Base-by-base conservation (phyloP, 108 stramenopile genomes). In the Cyclotella kingstonii region DNA sequence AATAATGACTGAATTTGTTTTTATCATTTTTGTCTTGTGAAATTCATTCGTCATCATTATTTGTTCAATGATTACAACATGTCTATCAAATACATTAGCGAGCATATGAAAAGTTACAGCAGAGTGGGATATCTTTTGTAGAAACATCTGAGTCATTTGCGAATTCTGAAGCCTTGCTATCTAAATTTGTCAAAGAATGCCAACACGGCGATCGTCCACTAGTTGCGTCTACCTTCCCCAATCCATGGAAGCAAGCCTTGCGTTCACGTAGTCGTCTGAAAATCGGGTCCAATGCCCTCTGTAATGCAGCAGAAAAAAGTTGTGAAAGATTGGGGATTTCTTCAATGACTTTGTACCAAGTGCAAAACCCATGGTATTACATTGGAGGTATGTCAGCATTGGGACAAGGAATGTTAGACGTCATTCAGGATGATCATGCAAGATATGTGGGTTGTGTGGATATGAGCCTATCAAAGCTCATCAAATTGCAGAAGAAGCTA, bases 121-220 rank as follows among this genome's bases (percentile, higher is more conserved):
- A 78, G 40, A 66, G 71, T 19, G 93, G 89, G 7, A 67, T 94
- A 3, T 38, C 74, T 14, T 76, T 94, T 30, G 70, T 90, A 14
- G 91, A 90, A 56, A 88, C 88, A 36, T 84, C 85, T 10, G 81
- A 85, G 43, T 64, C 66, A 5, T 89, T 79, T 53, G 82, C 83
- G 2, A 54, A 54, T 23, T 62, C 68, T 27, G 71, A 79, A 63
- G 47, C 74, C 70, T 21, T 87, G 80, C 21, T 80, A 62, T 40
- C 65, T 15, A 64, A 76, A 57, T 85, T 84, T 57, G 48, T 69
- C 23, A 60, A 68, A 12, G 72, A 66, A 51, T 45, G 55, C 35
- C 66, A 80, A 17, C 47, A 67, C 30, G 68, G 54, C 25, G 15
- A 44, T 9, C 67, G 54, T 18, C 78, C 81, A 7, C 25, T 79